A percentile compares a stretch with the other conserved stretches of the same genome.
These are phyloP conservation scores for Claviceps sorghi DNA, from an alignment of 2,329 filamentous ascomycete species.

Conservation along the genomic window DNA sequence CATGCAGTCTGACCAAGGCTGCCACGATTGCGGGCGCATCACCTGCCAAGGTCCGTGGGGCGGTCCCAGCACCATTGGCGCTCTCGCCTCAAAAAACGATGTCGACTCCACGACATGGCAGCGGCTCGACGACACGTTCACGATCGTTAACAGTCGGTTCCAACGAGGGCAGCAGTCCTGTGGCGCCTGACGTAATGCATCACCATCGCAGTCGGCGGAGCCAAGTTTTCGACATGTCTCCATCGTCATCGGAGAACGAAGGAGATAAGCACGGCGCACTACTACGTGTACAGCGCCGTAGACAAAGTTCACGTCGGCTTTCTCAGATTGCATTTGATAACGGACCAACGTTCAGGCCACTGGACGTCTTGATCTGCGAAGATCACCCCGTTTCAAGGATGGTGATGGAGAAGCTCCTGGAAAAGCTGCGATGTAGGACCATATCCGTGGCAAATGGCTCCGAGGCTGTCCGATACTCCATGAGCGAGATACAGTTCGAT, in stretches of 20 bases:
- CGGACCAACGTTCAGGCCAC: constrained; percentile 70
- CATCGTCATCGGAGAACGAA: constrained; percentile 94
- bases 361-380: constrained; percentile 93
- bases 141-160: constrained; percentile 89
- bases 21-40: constrained; percentile 39
- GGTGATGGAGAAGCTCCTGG: constrained; percentile 96
- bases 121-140: constrained; percentile 52
- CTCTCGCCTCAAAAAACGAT: constrained; percentile 50
- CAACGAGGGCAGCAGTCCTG: constrained; percentile 76
- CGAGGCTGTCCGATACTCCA: constrained; percentile 83
- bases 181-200: constrained; percentile 52
- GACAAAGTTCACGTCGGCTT: constrained; percentile 88
- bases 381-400: constrained; percentile 93
- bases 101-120: constrained; percentile 44
- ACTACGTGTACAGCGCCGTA: constrained; percentile 77
- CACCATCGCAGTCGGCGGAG: constrained; percentile 82
- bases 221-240: constrained; percentile 91
- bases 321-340: constrained; percentile 82
- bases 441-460: constrained; percentile 82
- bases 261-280: constrained; percentile 82
- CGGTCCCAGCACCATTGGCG: constrained; percentile 35
- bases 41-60: constrained; percentile 39
- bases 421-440: constrained; percentile 87
- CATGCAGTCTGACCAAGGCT: constrained; percentile 45
- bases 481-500: constrained; percentile 96